Conservation (phyloP, 2,329 filamentous ascomycete species). For the Monilinia fructigena region DNA sequence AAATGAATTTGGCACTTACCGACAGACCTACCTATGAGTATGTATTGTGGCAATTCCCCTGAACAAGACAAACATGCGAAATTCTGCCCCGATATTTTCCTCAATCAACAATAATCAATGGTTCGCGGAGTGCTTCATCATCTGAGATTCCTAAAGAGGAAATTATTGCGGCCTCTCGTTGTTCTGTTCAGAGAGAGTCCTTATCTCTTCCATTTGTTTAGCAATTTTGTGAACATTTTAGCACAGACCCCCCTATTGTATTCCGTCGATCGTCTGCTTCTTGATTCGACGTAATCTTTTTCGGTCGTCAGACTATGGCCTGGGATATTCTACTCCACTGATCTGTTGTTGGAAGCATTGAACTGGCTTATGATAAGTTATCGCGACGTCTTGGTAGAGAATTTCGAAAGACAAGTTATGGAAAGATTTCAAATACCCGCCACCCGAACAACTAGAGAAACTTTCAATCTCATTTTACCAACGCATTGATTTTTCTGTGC, state of each 20-base stretch:
- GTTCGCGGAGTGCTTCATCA: neutral
- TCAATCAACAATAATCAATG: neutral
- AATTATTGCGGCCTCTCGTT: neutral
- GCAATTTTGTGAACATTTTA: neutral
- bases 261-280: neutral
- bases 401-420: neutral
- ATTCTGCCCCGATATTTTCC: slow-evolving; percentile 1
- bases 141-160: neutral
- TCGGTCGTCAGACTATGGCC: too few relatives aligned
- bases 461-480: neutral
- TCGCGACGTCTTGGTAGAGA: neutral
- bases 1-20: neutral
- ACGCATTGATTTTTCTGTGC: neutral
- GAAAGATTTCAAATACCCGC: neutral
- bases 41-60: neutral
- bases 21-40: neutral
- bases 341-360: neutral
- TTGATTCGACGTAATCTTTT: neutral
- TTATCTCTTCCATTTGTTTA: neutral
- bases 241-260: neutral
- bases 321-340: too few relatives aligned
- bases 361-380: neutral
- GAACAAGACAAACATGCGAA: neutral
- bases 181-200: neutral
- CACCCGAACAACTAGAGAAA: neutral